Base-by-base conservation (phyloP, 2,329 filamentous ascomycete genomes). In the Aspergillus nomiae region DNA sequence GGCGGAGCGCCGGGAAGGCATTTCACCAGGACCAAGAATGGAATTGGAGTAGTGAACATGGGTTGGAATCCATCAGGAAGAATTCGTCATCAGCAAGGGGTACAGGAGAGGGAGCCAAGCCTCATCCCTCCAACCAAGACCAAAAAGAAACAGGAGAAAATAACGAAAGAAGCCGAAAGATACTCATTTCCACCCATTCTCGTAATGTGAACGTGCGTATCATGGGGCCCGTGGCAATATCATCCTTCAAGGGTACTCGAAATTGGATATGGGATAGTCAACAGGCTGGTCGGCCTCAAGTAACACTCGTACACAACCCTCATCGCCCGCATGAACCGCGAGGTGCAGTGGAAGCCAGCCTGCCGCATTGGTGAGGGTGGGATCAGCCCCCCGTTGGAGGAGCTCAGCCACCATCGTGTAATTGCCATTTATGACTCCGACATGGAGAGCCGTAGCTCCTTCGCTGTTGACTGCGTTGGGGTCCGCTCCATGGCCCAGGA, bases 381-480 rank as follows among this genome's bases (percentile, higher is more conserved):
- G 53, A 56, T 56, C 53, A 24, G 53, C 53, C 8, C 53, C 53
- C 32, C 32, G 53, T 32, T 41, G 34, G 53, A 56, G 38, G 12
- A 56, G 38, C 24, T 56, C 53, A n/a, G 32, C 26, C 53, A 56
- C 53, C n/a, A 56, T 56, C 9, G 19, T 38, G n/a, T 38, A 26
- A 38, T 56, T 28, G 16, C 53, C 53, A 56, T 32, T 56, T 16
- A 21, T 56, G 4, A 56, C 53, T 9, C 53, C 53, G 8, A 36
- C 53, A 38, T 56, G 53, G 8, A 56, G 53, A n/a, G 53, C 53
- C 9, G 53, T 56, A 34, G 53, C 53, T 10, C 53, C 53, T 38
- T 56, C 53, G 34, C 53, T 56, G n/a, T 56, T 56, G 53, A 56
- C 30, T 8, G 53, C 53, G 10, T 56, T 56, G 16, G 38, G 32